Base-by-base conservation (phyloP, 2,329 filamentous ascomycete genomes). In the Periconia sp. region DNA sequence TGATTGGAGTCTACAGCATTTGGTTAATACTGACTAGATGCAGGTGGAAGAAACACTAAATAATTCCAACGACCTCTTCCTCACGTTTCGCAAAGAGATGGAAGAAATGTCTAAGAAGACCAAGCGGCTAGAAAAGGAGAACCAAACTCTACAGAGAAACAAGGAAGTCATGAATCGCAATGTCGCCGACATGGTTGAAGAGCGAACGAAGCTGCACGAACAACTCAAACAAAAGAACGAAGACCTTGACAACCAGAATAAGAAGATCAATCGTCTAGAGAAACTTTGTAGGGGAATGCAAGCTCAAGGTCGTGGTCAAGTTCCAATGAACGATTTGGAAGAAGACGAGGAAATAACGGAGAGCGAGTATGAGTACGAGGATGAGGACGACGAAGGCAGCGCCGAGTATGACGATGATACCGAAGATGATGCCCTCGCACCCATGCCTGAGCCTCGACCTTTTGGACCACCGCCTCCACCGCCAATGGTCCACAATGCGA, bases 81-180 rank as follows among this genome's bases (percentile, higher is more conserved):
- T 96, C 56, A 96, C 94, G 1, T 97, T 97, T 73, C 84, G 92
- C 40, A 96, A 96, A 75, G 94, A 97, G 73, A 97, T 97, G 92
- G 94, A 97, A 73, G 94, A 97, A 65, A 97, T 97, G 92, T 96
- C 92, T 1, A 96, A 96, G 76, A 97, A 97, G 76, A 96, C 92
- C 5, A 96, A 96, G 73, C 86, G 91, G 18, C 78, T 99, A 39
- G 94, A 99, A 70, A 96, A 96, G 73, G 94, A 99, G 65, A 97
- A 99, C 62, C 87, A 94, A 59, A 87, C 83, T 13, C 81, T 96
- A 37, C 95, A 90, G 55, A 84, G 92, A 42, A 96, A 96, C 71
- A 92, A 96, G 69, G 92, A 96, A 59, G 85, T 89, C 34, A 95
- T 92, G 18, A 94, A 94, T 63, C 86, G 89, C 55, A 97, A 96